Percentiles rank a stretch among this genome's conserved stretches.
Conservation (phyloP, 2,329 filamentous ascomycete species). For the Hypoxylon sp. region DNA sequence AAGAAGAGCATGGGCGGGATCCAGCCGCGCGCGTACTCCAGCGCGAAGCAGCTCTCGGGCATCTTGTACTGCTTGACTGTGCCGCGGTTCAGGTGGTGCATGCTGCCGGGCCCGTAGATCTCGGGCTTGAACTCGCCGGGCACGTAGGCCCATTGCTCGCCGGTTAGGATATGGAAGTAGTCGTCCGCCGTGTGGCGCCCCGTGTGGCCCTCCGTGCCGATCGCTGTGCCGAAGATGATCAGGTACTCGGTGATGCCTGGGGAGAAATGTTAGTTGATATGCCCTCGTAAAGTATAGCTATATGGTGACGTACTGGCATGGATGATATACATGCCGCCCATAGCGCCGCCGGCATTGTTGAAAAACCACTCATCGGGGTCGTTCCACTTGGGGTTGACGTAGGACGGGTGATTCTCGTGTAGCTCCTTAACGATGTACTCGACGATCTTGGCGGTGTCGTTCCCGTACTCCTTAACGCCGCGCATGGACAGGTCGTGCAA, state of each 20-base stretch:
- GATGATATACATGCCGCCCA: conserved; percentile 92
- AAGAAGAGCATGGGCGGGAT: conserved; percentile 95
- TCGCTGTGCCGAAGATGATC: conserved; percentile 86
- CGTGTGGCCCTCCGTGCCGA: conserved; percentile 89
- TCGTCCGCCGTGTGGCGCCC: conserved; percentile 93
- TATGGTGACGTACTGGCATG: conserved; percentile 75
- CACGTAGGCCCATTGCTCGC: conserved; percentile 81
- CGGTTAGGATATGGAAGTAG: conserved; percentile 91
- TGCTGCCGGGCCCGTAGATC: conserved; percentile 75
- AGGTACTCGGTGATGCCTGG: conserved; percentile 86
- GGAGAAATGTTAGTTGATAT: conserved; percentile 6
- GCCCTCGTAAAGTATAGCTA: too few species aligned
- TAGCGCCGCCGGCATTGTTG: conserved; percentile 91
- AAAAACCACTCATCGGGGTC: conserved; percentile 81
- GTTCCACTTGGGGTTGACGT: conserved; percentile 72
- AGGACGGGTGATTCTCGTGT: conserved; percentile 61
- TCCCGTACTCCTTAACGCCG: conserved; percentile 77
- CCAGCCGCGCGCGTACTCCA: conserved; percentile 89
- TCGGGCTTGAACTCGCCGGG: conserved; percentile 76
- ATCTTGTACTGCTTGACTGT: conserved; percentile 86
- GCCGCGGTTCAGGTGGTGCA: conserved; percentile 80
- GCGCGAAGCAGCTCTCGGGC: conserved; percentile 80
- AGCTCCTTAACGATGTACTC: conserved; percentile 78
- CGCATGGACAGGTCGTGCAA: conserved; percentile 77
- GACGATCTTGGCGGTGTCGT: conserved; percentile 79